A percentile compares a stretch with the other conserved stretches of the same genome.
phyloP scores from a whole-genome alignment of 208 protist species.

The Leishmania tarentolae region DNA sequence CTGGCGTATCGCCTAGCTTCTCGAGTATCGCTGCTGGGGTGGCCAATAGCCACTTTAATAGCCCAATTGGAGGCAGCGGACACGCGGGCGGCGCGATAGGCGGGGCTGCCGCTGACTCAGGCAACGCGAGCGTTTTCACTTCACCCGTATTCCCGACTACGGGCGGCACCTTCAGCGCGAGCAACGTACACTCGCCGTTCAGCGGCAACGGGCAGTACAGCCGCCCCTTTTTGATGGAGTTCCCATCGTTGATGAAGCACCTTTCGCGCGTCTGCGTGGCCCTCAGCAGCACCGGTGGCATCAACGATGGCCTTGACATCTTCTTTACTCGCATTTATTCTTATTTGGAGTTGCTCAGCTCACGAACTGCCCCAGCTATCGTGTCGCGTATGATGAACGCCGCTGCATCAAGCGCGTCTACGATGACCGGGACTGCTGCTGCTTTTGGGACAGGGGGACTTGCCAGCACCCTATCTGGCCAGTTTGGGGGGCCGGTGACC shows the following conservation, averaged over 20 bases:
- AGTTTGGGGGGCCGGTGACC: neutral
- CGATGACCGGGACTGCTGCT: neutral
- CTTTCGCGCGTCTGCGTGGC: conserved; percentile 47
- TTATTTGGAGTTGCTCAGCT: conserved; percentile 61
- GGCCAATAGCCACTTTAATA: neutral
- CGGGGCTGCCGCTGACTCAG: neutral
- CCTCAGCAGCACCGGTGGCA: conserved; percentile 42
- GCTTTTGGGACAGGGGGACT: neutral
- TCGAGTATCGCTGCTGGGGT: neutral
- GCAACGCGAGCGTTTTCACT: neutral
- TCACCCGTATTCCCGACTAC: neutral
- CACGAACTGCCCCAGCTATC: conserved; percentile 37
- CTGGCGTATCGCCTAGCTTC: neutral
- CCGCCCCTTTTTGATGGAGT: conserved; percentile 78
- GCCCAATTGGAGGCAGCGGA: neutral
- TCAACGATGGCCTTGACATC: conserved; percentile 77
- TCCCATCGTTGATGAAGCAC: conserved; percentile 70
- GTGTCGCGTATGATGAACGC: conserved; percentile 34
- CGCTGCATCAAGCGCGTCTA: neutral
- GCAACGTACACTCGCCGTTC: conserved; percentile 33
- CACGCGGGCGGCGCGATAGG: neutral
- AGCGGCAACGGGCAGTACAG: conserved; percentile 71
- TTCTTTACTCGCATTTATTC: conserved; percentile 79
- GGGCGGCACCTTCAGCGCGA: neutral
- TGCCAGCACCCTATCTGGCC: neutral